Conservation (phyloP, 108 stramenopile species). For the Pseudonitzschia delicatissima region DNA sequence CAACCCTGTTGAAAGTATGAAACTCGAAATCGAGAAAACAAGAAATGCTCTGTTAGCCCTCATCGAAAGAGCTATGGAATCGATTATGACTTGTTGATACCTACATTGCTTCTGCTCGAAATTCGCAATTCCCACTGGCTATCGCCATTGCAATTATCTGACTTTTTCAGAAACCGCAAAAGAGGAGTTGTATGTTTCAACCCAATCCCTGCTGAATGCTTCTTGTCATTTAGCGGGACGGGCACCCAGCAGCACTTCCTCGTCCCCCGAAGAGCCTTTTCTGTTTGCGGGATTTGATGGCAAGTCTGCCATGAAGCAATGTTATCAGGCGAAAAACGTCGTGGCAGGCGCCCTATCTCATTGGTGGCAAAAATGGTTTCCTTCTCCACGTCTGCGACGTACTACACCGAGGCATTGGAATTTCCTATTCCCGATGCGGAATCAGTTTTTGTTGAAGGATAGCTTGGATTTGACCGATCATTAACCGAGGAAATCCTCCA, state of each 20-base stretch:
- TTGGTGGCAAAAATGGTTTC: slow-evolving; percentile 76
- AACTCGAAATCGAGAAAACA: slow-evolving; percentile 17
- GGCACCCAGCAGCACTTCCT: not conserved
- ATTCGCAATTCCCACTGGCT: slow-evolving; percentile 42
- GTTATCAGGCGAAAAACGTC: slow-evolving; percentile 57
- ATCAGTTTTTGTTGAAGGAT: slow-evolving; percentile 39
- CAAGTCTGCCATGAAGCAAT: slow-evolving; percentile 59
- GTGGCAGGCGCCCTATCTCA: slow-evolving; percentile 68
- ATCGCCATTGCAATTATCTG: not conserved
- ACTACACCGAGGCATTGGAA: slow-evolving; percentile 39
- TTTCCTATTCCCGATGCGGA: slow-evolving; percentile 72
- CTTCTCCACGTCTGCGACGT: slow-evolving; percentile 68
- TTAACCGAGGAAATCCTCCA: not conserved
- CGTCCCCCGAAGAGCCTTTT: slow-evolving; percentile 31
- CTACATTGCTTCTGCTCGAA: slow-evolving; percentile 56
- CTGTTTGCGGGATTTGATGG: slow-evolving; percentile 54
- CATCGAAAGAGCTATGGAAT: slow-evolving; percentile 38
- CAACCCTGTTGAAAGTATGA: slow-evolving; percentile 21
- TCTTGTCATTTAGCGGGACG: slow-evolving; percentile 71
- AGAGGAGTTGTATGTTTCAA: slow-evolving; percentile 28
- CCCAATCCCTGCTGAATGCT: slow-evolving; percentile 65
- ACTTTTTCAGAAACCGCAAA: not conserved
- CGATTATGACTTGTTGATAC: slow-evolving; percentile 77
- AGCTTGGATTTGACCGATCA: slow-evolving; percentile 9
- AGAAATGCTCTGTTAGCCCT: slow-evolving; percentile 31